A percentile compares a stretch with the other conserved stretches of the same genome.
Conservation (phyloP, 768 basidiomycete genomes). For the Suillus hirtellus region DNA sequence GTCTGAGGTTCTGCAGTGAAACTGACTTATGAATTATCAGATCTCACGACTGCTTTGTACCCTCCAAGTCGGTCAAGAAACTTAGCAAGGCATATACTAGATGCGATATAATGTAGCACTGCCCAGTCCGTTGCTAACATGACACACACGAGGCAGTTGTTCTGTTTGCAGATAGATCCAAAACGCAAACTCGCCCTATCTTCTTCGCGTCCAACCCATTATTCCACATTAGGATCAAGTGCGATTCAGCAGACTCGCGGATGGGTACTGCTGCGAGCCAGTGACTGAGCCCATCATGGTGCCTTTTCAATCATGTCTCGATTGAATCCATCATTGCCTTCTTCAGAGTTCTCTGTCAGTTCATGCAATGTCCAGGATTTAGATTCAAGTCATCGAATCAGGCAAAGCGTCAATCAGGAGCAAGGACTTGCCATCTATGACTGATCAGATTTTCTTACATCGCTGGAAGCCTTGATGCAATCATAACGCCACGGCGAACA, state of each 20-base stretch:
- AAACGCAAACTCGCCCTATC: background rate
- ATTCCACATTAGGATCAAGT: background rate
- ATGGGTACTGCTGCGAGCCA: background rate
- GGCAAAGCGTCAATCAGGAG: conserved; percentile 8
- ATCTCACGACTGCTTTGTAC: conserved; percentile 2
- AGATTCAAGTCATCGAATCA: conserved; percentile 7
- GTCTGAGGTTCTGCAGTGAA: background rate
- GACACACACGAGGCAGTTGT: background rate
- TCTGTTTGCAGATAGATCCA: background rate
- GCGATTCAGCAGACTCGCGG: conserved; percentile 1
- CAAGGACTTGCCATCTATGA: conserved; percentile 5
- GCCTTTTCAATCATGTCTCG: conserved; percentile 1
- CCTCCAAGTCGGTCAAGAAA: conserved; percentile 1
- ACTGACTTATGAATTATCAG: background rate
- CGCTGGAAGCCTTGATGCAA: conserved; percentile 1
- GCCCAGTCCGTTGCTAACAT: background rate
- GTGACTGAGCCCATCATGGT: background rate
- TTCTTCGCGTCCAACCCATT: background rate
- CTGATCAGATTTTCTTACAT: conserved; percentile 9
- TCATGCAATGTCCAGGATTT: conserved; percentile 8
- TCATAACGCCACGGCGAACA: conserved; percentile 12
- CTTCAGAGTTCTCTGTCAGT: conserved; percentile 13
- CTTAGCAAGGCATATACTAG: conserved; percentile 1
- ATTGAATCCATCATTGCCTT: background rate
- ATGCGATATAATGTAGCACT: background rate